Conservation (phyloP, 2,329 filamentous ascomycete species). For the Acephala macrosclerotiorum region DNA sequence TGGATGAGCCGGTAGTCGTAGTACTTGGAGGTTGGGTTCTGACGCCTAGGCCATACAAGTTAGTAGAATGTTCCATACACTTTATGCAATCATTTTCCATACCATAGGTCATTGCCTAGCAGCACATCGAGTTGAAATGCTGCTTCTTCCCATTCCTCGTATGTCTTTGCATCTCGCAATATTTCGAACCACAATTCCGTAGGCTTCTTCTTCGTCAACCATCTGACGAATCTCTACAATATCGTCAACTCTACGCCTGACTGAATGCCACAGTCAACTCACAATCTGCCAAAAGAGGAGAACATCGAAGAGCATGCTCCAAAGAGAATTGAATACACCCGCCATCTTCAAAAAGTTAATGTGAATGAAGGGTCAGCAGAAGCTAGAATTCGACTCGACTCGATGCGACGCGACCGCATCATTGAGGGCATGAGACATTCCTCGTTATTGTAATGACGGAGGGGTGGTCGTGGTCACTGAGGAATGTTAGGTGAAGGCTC, state of each 20-base stretch:
- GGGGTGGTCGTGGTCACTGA: background rate
- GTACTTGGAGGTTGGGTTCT: slow-evolving; percentile 79
- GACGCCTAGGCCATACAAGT: slow-evolving; percentile 65
- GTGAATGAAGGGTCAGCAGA: background rate
- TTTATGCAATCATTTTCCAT: slow-evolving; percentile 26
- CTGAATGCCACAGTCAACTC: background rate
- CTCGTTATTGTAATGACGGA: background rate
- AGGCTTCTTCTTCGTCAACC: slow-evolving; percentile 71
- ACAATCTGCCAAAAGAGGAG: slow-evolving; percentile 36
- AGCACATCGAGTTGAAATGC: slow-evolving; percentile 83
- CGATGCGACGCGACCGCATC: background rate
- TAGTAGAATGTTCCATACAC: background rate
- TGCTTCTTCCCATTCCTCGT: slow-evolving; percentile 88
- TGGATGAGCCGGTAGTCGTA: slow-evolving; percentile 90
- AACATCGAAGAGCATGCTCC: slow-evolving; percentile 56
- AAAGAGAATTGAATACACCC: slow-evolving; percentile 51
- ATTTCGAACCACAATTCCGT: slow-evolving; percentile 70
- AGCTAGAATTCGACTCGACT: background rate
- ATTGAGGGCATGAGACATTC: background rate
- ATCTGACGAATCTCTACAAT: slow-evolving; percentile 69
- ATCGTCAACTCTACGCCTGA: background rate
- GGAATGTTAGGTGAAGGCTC: slow-evolving; percentile 2
- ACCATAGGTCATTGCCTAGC: slow-evolving; percentile 84
- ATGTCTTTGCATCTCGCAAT: slow-evolving; percentile 71
- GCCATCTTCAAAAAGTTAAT: slow-evolving; percentile 33